Percentiles rank a stretch among this genome's conserved stretches.
These are phyloP conservation scores for Vitis riparia DNA, from an alignment of 164 flowering plant species.

Conservation along the genomic window DNA sequence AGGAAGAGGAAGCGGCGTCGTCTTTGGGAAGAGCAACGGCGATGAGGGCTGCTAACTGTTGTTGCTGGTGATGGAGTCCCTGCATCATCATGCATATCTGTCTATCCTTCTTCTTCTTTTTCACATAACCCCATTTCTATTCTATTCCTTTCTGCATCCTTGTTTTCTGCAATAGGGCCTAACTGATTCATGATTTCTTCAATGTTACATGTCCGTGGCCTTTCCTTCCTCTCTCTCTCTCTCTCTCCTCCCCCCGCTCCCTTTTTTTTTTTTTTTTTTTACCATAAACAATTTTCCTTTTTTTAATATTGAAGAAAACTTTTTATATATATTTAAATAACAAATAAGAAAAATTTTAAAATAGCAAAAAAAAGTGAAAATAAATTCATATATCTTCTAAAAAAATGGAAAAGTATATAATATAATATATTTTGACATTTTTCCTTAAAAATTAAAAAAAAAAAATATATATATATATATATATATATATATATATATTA, in stretches of 20 bases:
- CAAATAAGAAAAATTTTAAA: too few species aligned
- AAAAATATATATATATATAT: too few species aligned
- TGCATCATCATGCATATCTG: constrained; percentile 51
- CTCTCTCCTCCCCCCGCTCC: neutral
- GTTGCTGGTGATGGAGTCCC: constrained; percentile 87
- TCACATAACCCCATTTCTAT: neutral
- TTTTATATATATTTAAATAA: too few species aligned
- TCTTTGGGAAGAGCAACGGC: constrained; percentile 73
- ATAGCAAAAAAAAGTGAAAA: too few species aligned
- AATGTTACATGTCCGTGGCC: neutral
- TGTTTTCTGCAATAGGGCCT: too few species aligned
- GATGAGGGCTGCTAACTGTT: constrained; percentile 83
- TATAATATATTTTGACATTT: too few species aligned
- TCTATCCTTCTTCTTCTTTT: constrained; percentile 6
- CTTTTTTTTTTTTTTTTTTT: neutral
- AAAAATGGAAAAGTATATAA: too few species aligned
- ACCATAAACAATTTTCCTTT: neutral
- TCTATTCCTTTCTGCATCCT: too few species aligned
- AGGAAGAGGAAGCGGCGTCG: constrained; percentile 25
- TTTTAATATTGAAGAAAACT: neutral
- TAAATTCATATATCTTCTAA: too few species aligned
- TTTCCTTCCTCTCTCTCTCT: neutral
- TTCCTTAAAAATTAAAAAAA: too few species aligned
- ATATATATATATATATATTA: too few species aligned
- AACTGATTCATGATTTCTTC: neutral